Evolutionary conservation across 1,284 basidiomycete genomes (phyloP), one percentile per base, ranked within the genome.

Genomic region (Porodaedalea pini): DNA sequence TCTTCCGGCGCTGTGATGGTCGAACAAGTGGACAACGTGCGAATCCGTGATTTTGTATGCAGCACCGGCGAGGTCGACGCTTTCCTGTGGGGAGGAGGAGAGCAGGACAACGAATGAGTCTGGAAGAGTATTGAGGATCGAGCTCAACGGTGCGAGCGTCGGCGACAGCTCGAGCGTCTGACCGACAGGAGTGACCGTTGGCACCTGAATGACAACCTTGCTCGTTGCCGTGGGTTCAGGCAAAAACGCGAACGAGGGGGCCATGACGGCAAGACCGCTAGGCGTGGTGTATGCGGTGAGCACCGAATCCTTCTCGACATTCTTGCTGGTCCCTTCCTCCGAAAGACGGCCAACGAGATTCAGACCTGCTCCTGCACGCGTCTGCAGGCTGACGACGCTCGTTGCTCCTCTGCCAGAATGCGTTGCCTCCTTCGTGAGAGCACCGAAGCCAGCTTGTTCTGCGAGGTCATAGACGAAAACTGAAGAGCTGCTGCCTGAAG

Each of bases 361-460:
- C 56, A 93, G 73, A 15, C 94, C 94, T 19, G 94, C 92, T 49
- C 94, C 94, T 15, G 87, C 79, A 58, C 94, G 80, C n/a, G 90
- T 93, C 74, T 96, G 92, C 55, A 94, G 75, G 55, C 80, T 73
- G 59, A 89, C 76, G 7, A 90, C 82, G 56, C 83, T 78, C 2
- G 83, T 78, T 4, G 78, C 73, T 21, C 70, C 69, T 41, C 68
- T 62, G 19, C 66, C 68, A 27, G 74, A 67, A 7, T 75, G 69
- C 1, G 78, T 70, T 83, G 85, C 85, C 56, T 79, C 75, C 63
- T 83, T 86, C 17, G 87, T 85, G 52, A 84, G 71, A 0, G 78
- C 75, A 13, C 91, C 90, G 65, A 93, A 90, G 41, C 90, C 87
- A 17, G 78, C 80, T 64, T 91, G 86, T 62, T 88, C 83, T 7